Base-by-base conservation (phyloP, 495 filamentous ascomycete genomes). In the Hypoxylon intermedium region DNA sequence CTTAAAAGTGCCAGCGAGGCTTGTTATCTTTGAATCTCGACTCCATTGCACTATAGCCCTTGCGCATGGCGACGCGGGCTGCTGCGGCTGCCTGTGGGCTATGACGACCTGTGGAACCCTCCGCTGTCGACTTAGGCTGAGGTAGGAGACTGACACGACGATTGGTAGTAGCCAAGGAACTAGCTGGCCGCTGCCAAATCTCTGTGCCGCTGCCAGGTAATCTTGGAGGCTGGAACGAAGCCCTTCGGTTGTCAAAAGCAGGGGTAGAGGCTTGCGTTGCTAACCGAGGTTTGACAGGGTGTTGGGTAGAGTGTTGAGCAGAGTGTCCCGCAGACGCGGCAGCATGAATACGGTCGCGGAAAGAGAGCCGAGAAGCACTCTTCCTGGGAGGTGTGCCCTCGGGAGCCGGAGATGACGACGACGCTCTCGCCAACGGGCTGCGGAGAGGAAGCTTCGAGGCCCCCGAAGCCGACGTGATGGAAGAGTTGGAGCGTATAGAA, bases 81-180 rank as follows among this genome's bases (percentile, higher is more conserved):
- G 73, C 75, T 0, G 73, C 74, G 0, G 75, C 34, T 6, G 74
- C 72, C 34, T 79, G 75, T 6, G 76, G 75, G 18, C 73, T 76
- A 38, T 70, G 61, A n/a, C 75, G 63, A 4, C 76, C 76, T 2
- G 66, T 67, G 2, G 38, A 41, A n/a, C 60, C 53, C 5, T 65
- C 63, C 18, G 24, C 24, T 21, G 28, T 52, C 12, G 68, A 60
- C 46, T 55, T 77, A 1, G 82, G 80, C 54, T 79, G 75, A 23
- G 83, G 83, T 2, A 85, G 74, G 57, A 84, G 55, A 52, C 81
- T 84, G 4, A 63, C 60, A 6, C 82, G 77, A 37, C 81, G 68
- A 36, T 65, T 72, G 20, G 65, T 67, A n/a, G 63, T 54, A 0
- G 80, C 75, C 16, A 83, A 45, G 5, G 81, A 83, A 63, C 79